Conservation (phyloP, 2,329 filamentous ascomycete genomes). For the Talaromyces sp. region DNA sequence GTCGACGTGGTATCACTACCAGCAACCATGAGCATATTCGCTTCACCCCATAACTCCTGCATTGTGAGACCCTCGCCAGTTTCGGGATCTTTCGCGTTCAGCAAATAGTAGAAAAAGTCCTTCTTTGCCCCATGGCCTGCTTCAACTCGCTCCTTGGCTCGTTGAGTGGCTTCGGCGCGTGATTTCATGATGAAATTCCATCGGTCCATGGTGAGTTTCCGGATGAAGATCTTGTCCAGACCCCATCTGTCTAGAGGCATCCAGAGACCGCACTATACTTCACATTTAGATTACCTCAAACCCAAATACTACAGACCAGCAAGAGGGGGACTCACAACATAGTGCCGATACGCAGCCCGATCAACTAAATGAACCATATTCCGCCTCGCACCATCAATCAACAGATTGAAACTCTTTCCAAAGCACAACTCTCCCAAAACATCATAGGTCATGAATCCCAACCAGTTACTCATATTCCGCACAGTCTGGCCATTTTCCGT, state of each 20-base stretch:
- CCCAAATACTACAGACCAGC: neutral
- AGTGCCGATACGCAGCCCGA: constrained; percentile 62
- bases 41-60: constrained; percentile 65
- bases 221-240: constrained; percentile 64
- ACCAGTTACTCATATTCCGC: constrained; percentile 34
- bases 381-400: constrained; percentile 45
- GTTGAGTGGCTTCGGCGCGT: constrained; percentile 60
- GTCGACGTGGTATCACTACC: constrained; percentile 69
- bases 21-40: constrained; percentile 66
- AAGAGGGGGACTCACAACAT: constrained; percentile 52
- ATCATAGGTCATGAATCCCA: constrained; percentile 46
- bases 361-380: constrained; percentile 64
- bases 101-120: constrained; percentile 71
- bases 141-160: constrained; percentile 52
- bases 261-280: constrained; percentile 62
- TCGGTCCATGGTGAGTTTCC: constrained; percentile 59
- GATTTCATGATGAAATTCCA: constrained; percentile 68
- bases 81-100: constrained; percentile 66
- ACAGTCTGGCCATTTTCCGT: constrained; percentile 23
- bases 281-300: neutral
- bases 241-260: constrained; percentile 61
- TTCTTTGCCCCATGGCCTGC: constrained; percentile 62
- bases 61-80: constrained; percentile 62
- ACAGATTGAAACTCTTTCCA: constrained; percentile 49
- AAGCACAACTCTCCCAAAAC: constrained; percentile 50